These are phyloP conservation scores for Suillus ampliporus DNA, from an alignment of 768 basidiomycete species.

Conservation along the genomic window DNA sequence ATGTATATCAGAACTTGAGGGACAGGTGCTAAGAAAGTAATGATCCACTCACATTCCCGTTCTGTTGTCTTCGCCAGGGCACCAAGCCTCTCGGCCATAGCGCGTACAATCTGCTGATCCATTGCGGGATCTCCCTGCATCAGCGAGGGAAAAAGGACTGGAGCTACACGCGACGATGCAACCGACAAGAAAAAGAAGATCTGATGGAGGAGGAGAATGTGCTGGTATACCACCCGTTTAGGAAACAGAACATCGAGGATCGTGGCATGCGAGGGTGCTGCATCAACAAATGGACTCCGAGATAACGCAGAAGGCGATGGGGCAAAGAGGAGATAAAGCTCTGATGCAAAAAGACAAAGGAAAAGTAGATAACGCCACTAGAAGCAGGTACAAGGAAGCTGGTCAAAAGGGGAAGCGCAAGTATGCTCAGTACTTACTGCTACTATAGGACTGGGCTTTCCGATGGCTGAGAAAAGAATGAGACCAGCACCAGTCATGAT, in stretches of 20 bases:
- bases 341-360: slow-evolving; percentile 60
- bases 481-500: slow-evolving; percentile 62
- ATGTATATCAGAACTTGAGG: slow-evolving; percentile 9
- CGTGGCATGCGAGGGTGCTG: slow-evolving; percentile 19
- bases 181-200: slow-evolving; percentile 76
- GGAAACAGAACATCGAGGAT: slow-evolving; percentile 59
- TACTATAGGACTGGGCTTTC: slow-evolving; percentile 61
- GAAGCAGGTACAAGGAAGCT: slow-evolving; percentile 15
- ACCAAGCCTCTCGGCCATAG: slow-evolving; percentile 51
- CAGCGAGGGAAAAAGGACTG: slow-evolving; percentile 59
- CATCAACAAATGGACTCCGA: slow-evolving; percentile 31
- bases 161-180: slow-evolving; percentile 72
- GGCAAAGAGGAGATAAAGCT: slow-evolving; percentile 68
- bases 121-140: slow-evolving; percentile 33
- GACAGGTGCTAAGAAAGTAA: slow-evolving; percentile 2
- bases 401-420: slow-evolving; percentile 13
- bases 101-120: slow-evolving; percentile 33
- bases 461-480: slow-evolving; percentile 66
- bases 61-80: slow-evolving; percentile 52
- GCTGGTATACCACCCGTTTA: slow-evolving; percentile 72
- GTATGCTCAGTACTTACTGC: slow-evolving; percentile 56
- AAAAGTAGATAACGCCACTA: slow-evolving; percentile 87
- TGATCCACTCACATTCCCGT: slow-evolving; percentile 52
- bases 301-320: slow-evolving; percentile 50
- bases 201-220: slow-evolving; percentile 78